Base-by-base conservation (phyloP, 163 green algal species). In the Trebouxiophyceae sp. region DNA sequence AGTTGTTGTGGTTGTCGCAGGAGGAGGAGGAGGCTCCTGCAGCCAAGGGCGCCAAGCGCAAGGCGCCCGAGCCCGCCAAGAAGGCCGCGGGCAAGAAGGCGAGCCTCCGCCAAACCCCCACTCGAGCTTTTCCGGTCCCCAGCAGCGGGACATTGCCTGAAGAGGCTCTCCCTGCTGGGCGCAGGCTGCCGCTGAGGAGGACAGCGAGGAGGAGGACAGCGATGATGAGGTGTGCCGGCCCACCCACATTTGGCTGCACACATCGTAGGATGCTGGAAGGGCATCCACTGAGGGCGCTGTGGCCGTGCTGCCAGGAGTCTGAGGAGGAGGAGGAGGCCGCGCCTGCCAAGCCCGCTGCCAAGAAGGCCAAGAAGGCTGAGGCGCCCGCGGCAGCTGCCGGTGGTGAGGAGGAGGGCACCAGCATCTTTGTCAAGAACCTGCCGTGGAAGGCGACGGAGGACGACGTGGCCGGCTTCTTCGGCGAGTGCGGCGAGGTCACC, bases 351-450 rank as follows among this genome's bases (percentile, higher is more conserved):
- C 63, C 57, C 0, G 59, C 65, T 12, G 20, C 54, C 39, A 64
- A 55, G 22, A 67, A 60, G 45, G 59, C 59, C 26, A 47, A 27
- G 33, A 47, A 58, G 30, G 62, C 62, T 31, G 33, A 33, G 6
- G 29, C 62, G 27, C 33, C 47, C 33, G n/a, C 31, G 8, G 27
- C 47, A 6, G 27, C 33, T 7, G 32, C 32, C 7, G 62, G 47
- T 32, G 62, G 50, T 44, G 60, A 66, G 5, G 62, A 67, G 16
- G 62, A 69, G 31, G 78, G 80, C 57, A 78, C 57, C 66, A 93
- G 83, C n/a, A 79, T 94, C 58, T 97, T 97, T 72, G 78, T 93
- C 20, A 86, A 87, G 65, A 96, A 96, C 81, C 73, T 97, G 72
- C 77, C 86, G 50, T 97, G 82, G 81, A 62, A 60, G 8, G 82